phyloP scores from a whole-genome alignment of 2,329 filamentous ascomycete genomes.

The Thielaviopsis populi region DNA sequence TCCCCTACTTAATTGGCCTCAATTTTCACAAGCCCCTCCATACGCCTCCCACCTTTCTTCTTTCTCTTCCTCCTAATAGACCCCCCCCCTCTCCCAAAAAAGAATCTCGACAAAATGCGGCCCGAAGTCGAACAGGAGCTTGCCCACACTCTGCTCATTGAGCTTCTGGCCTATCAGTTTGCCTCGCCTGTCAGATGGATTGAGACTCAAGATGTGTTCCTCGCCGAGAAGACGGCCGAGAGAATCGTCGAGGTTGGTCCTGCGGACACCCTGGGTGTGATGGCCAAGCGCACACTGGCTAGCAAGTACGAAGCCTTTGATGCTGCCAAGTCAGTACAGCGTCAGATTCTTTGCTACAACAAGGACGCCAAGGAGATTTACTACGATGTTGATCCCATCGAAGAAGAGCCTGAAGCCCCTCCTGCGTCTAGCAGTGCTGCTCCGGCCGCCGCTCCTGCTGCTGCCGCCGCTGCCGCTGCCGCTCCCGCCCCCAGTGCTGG shows the following conservation, averaged over 20 bases:
- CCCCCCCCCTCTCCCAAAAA: constrained; percentile 1
- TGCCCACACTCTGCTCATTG: constrained; percentile 91
- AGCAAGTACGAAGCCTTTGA: constrained; percentile 99
- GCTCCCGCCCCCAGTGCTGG: constrained; percentile 58
- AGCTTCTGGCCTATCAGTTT: constrained; percentile 98
- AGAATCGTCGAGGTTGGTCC: constrained; percentile 96
- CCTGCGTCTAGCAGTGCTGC: constrained; percentile 34
- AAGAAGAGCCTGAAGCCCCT: constrained; percentile 65
- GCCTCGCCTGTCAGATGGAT: constrained; percentile 99
- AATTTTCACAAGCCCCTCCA: neutral
- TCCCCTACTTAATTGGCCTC: constrained; percentile 3
- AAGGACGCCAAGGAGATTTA: constrained; percentile 99
- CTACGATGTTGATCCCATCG: constrained; percentile 90
- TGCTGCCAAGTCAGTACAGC: constrained; percentile 86
- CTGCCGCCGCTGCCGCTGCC: constrained; percentile 41
- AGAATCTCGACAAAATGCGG: constrained; percentile 51
- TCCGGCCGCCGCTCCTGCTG: constrained; percentile 37
- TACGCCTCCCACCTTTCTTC: neutral
- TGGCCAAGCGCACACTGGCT: constrained; percentile 90
- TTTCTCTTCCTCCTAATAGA: constrained; percentile 5
- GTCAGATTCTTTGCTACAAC: constrained; percentile 98
- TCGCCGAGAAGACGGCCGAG: constrained; percentile 89
- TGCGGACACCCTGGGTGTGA: constrained; percentile 88
- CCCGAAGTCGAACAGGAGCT: constrained; percentile 99
- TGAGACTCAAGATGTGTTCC: constrained; percentile 98